Evolutionary conservation across 257 asterid genomes (phyloP).

Genomic region (Lycium ferocissimum): DNA sequence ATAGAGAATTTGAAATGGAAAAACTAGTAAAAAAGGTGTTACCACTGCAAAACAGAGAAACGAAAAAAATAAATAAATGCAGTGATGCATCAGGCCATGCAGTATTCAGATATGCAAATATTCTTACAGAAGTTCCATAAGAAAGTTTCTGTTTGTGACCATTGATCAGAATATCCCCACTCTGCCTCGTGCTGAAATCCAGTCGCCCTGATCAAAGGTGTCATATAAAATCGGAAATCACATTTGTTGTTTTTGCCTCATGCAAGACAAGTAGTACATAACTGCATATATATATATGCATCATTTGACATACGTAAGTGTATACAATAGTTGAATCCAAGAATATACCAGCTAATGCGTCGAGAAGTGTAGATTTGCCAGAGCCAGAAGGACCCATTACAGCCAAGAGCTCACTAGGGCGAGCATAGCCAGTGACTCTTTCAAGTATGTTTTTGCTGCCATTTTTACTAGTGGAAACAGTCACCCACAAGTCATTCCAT

Average conservation of each 20-base stretch:
- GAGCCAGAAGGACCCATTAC: conserved; percentile 51
- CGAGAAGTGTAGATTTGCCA: conserved; percentile 50
- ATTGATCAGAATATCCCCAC: conserved; percentile 38
- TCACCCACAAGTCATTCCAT: conserved; percentile 43
- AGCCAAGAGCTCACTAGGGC: conserved; percentile 43
- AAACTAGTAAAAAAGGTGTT: neutral
- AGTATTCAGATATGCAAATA: neutral
- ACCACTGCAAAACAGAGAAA: too few species aligned
- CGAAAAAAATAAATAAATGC: too few species aligned
- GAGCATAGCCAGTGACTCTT: conserved; percentile 47
- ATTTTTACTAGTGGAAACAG: conserved; percentile 35
- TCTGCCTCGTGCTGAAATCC: conserved; percentile 29
- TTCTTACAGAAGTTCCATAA: conserved; percentile 42
- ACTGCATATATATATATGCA: neutral
- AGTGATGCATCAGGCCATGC: neutral
- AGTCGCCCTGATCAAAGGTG: conserved; percentile 31
- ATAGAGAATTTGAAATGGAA: too few species aligned
- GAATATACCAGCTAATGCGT: conserved; percentile 43
- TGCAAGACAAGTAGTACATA: too few species aligned
- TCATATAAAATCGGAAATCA: neutral
- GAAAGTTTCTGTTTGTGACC: conserved; percentile 37
- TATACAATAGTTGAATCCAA: neutral
- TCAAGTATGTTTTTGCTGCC: conserved; percentile 33
- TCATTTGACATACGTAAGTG: neutral
- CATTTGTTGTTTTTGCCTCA: too few species aligned